phyloP scores from a whole-genome alignment of 163 green algal genomes.

The Coccomyxa subellipsoidea region DNA sequence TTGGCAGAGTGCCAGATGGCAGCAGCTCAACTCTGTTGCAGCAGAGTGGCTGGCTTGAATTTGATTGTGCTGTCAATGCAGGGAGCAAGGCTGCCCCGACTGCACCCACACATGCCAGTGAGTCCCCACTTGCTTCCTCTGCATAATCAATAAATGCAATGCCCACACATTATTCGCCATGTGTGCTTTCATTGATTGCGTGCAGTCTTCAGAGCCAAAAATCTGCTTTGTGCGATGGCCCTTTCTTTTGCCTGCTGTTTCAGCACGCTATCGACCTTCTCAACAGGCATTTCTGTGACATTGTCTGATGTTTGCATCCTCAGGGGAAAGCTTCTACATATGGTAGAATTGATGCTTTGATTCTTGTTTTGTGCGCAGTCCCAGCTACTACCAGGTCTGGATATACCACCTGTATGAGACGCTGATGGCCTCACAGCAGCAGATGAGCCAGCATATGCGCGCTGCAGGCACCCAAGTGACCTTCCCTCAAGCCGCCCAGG shows the following conservation, averaged over 20 bases:
- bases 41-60: no score
- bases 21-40: no score
- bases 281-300: no score
- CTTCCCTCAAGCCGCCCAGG: neutral
- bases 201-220: no score
- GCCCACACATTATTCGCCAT: neutral
- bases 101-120: conserved; percentile 24
- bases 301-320: no score
- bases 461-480: neutral
- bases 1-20: no score
- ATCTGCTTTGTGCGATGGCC: no score
- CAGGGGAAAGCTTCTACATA: neutral
- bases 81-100: conserved; percentile 1
- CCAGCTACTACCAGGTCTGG: conserved; percentile 1
- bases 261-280: no score
- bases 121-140: neutral
- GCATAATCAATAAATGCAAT: neutral
- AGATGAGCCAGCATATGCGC: neutral
- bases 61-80: no score
- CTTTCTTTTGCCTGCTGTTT: neutral
- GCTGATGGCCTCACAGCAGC: conserved; percentile 1
- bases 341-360: neutral
- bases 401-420: conserved; percentile 15
- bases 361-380: neutral
- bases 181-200: no score